Evolutionary conservation across 2,329 filamentous ascomycete species (phyloP).

Genomic region (Davidsoniella australis): DNA sequence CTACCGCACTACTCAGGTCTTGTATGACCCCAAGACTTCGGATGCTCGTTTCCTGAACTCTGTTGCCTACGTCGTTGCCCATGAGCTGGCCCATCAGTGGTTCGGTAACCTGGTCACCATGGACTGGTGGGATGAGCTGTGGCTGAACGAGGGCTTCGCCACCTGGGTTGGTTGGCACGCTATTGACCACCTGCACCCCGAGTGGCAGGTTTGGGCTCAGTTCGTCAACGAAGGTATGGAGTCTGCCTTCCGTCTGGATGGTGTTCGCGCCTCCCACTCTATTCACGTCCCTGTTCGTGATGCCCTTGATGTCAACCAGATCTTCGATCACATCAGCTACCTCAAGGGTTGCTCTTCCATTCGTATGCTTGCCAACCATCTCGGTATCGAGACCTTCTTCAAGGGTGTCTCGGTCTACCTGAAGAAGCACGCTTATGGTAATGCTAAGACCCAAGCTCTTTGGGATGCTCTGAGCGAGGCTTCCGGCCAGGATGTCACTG

Average conservation of each 20-base stretch:
- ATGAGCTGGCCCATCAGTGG: slow-evolving; percentile 93
- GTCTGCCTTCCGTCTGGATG: slow-evolving; percentile 76
- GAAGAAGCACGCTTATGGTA: slow-evolving; percentile 70
- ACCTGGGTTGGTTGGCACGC: slow-evolving; percentile 97
- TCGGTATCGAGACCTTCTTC: slow-evolving; percentile 76
- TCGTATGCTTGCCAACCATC: slow-evolving; percentile 83
- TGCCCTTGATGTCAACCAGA: slow-evolving; percentile 90
- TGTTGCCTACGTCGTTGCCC: slow-evolving; percentile 93
- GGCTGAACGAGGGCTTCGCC: slow-evolving; percentile 92
- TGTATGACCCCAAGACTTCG: slow-evolving; percentile 89
- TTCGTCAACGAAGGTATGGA: slow-evolving; percentile 93
- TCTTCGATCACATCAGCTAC: slow-evolving; percentile 94
- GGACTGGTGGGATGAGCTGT: slow-evolving; percentile 92
- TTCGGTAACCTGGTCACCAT: slow-evolving; percentile 91
- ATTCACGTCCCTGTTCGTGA: slow-evolving; percentile 92
- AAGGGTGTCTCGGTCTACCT: slow-evolving; percentile 82
- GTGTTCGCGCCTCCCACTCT: slow-evolving; percentile 79
- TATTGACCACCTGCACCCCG: slow-evolving; percentile 78
- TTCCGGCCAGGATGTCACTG: slow-evolving; percentile 70
- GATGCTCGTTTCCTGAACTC: slow-evolving; percentile 83
- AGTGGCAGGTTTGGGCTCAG: slow-evolving; percentile 96
- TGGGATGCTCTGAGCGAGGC: slow-evolving; percentile 80
- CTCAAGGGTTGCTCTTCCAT: slow-evolving; percentile 92
- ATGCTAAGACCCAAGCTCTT: slow-evolving; percentile 80
- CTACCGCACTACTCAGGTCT: slow-evolving; percentile 82